These are phyloP conservation scores for Nephelium lappaceum DNA, from an alignment of 345 rosid genomes.

Conservation along the genomic window DNA sequence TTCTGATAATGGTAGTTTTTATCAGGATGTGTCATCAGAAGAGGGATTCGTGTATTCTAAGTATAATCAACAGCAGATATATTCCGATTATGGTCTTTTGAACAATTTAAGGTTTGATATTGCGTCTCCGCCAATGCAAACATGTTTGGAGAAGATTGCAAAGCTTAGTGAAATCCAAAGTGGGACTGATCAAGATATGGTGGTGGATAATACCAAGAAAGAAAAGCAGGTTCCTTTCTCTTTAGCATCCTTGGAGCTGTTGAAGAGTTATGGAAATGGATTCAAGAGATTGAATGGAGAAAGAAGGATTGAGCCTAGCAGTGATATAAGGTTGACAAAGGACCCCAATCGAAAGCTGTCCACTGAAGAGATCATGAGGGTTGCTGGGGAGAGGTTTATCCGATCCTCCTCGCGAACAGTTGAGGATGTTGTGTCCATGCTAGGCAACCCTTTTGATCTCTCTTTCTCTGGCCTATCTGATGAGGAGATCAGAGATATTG, in stretches of 20 bases:
- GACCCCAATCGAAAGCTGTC: conserved; percentile 24
- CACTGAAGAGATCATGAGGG: conserved; percentile 44
- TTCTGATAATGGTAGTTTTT: conserved; percentile 26
- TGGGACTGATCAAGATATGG: not conserved
- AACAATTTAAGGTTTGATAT: conserved; percentile 29
- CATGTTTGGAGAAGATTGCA: conserved; percentile 29
- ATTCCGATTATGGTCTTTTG: conserved; percentile 23
- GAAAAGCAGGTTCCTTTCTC: conserved; percentile 23
- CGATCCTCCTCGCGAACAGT: conserved; percentile 23
- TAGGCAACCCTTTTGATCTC: conserved; percentile 25
- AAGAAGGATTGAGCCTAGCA: conserved; percentile 24
- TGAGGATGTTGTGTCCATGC: conserved; percentile 13
- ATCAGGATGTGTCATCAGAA: conserved; percentile 16
- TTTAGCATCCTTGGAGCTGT: conserved; percentile 45
- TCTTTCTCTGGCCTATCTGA: conserved; percentile 35
- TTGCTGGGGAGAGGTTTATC: conserved; percentile 53
- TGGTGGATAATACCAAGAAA: conserved; percentile 16
- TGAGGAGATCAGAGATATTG: conserved; percentile 39
- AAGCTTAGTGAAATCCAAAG: conserved; percentile 20
- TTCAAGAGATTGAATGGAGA: conserved; percentile 25
- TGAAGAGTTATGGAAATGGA: conserved; percentile 36
- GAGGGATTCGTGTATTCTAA: conserved; percentile 14
- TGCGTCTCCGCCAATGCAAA: conserved; percentile 33
- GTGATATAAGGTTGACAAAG: not conserved
- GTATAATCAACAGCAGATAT: conserved; percentile 11